Evolutionary conservation across 768 basidiomycete species (phyloP), one percentile per base, ranked within the genome.

Genomic region (Rhizopogon vinicolor): DNA sequence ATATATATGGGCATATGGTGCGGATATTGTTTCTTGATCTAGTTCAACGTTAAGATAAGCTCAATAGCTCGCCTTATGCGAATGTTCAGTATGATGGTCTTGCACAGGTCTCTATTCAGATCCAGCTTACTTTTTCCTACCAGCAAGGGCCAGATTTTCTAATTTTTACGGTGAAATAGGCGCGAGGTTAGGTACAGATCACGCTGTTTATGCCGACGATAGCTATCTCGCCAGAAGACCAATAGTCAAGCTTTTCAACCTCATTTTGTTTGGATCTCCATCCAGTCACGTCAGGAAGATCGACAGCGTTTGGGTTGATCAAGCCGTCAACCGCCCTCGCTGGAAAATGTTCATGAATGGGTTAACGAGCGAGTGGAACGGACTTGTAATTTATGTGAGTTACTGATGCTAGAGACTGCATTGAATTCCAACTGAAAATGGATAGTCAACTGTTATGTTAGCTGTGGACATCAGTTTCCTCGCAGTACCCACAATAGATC

Each of bases 261-360:
- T 66, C 2, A 31, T 79, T 8, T 65, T 82, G 1, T 81, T 82
- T 63, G 74, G 63, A 9, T 72, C 76, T 5, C 80, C 82, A 0
- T 71, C 76, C 33, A 63, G 74, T 4, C 77, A 82, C 60, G 58
- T 77, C 14, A 62, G 60, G 22, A 39, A 54, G 39, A 46, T 54
- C 12, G 35, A 51, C 14, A 39, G 46, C 14, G 45, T 54, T 22
- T 54, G 54, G 54, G 54, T 54, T 51, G 54, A 54, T 25, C 54
- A 40, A 29, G 41, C 48, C 14, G 45, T 54, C 25, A 54, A 54
- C 40, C 33, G 29, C n/a, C 46, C 54, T 1, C 54, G 54, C 22
- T 69, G 65, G 65, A 54, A 53, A 18, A 29, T 41, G 7, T 67
- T 68, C 42, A 64, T 65, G n/a, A 44, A 58, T 18, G 62, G 57